phyloP scores from a whole-genome alignment of 2,329 filamentous ascomycete species.

The Monosporascus sp. region DNA sequence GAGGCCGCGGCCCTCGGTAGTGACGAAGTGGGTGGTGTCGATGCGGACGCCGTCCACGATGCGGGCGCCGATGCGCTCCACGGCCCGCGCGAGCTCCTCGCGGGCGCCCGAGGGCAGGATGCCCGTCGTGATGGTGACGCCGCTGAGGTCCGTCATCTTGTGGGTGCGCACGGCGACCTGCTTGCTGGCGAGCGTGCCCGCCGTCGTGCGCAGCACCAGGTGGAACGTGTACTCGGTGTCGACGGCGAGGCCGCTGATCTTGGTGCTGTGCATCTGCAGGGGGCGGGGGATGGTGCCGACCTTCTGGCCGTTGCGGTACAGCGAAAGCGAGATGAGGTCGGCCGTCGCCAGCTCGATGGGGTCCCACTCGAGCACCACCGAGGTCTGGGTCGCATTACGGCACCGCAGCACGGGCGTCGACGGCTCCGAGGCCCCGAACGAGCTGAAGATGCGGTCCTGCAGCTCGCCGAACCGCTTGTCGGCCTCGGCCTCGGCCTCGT shows the following conservation, averaged over 20 bases:
- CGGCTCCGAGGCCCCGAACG: conserved; percentile 79
- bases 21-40: conserved; percentile 97
- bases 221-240: conserved; percentile 96
- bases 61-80: conserved; percentile 88
- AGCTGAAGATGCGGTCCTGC: conserved; percentile 81
- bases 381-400: conserved; percentile 97
- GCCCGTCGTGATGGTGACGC: conserved; percentile 90
- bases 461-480: conserved; percentile 73
- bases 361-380: conserved; percentile 96
- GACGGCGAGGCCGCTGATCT: conserved; percentile 93
- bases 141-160: conserved; percentile 96
- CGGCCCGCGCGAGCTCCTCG: conserved; percentile 67
- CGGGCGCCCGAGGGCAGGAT: conserved; percentile 68
- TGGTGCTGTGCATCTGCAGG: conserved; percentile 84
- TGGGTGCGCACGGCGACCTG: conserved; percentile 84
- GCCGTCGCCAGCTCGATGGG: conserved; percentile 89
- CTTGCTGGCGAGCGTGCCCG: conserved; percentile 80
- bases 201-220: conserved; percentile 81
- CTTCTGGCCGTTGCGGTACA: conserved; percentile 96
- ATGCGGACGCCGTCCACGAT: conserved; percentile 86
- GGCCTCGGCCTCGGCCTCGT: conserved; percentile 67
- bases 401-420: conserved; percentile 75
- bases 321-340: conserved; percentile 78
- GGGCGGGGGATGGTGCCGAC: conserved; percentile 90
- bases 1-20: conserved; percentile 82